These are phyloP conservation scores for Blastomyces emzantsi DNA, from an alignment of 2,329 filamentous ascomycete genomes.

Conservation along the genomic window DNA sequence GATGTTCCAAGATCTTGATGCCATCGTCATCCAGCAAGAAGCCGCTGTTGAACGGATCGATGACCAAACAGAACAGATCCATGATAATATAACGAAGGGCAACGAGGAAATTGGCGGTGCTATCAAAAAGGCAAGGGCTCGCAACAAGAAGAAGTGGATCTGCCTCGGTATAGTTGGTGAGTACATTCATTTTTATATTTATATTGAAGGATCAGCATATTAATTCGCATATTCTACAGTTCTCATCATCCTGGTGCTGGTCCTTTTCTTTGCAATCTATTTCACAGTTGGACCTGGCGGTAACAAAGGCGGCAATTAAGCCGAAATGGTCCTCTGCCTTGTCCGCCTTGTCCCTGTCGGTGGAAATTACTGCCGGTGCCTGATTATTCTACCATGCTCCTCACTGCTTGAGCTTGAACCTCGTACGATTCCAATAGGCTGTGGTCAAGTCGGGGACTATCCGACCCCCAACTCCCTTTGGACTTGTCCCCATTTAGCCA, in stretches of 20 bases:
- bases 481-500: background rate
- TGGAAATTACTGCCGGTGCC: background rate
- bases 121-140: slow-evolving; percentile 68
- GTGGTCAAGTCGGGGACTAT: background rate
- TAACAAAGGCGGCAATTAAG: slow-evolving; percentile 9
- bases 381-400: background rate
- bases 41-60: slow-evolving; percentile 71
- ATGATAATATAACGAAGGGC: slow-evolving; percentile 73
- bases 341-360: background rate
- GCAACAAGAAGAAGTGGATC: slow-evolving; percentile 93
- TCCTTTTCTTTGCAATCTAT: slow-evolving; percentile 38
- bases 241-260: slow-evolving; percentile 46
- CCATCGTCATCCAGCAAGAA: slow-evolving; percentile 78
- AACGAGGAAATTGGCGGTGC: slow-evolving; percentile 77
- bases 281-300: slow-evolving; percentile 16
- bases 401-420: background rate
- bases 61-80: slow-evolving; percentile 75
- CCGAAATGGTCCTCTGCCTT: background rate
- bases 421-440: background rate
- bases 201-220: background rate
- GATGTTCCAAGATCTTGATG: slow-evolving; percentile 83
- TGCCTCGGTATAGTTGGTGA: slow-evolving; percentile 65
- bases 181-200: slow-evolving; percentile 25
- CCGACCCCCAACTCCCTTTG: background rate
- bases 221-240: slow-evolving; percentile 29